These are phyloP conservation scores for Colletotrichum zoysiae DNA, from an alignment of 2,329 filamentous ascomycete species.

Conservation along the genomic window DNA sequence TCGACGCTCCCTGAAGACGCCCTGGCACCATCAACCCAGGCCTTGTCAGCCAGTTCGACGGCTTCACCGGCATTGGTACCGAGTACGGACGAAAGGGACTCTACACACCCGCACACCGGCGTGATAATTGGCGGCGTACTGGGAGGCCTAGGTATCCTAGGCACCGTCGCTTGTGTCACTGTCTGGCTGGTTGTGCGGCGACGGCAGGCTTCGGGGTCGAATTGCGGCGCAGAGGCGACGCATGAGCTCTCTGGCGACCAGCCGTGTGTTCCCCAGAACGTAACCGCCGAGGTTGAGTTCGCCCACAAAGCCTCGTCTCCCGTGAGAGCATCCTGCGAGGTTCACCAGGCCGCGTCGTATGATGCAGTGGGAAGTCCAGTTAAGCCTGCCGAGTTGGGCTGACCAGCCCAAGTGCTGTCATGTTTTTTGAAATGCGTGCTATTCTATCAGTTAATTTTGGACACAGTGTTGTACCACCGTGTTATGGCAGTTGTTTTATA, in stretches of 20 bases:
- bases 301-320: slow-evolving; percentile 6
- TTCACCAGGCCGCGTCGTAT: neutral
- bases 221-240: neutral
- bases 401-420: neutral
- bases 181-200: slow-evolving; percentile 19
- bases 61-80: neutral
- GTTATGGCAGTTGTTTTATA: neutral
- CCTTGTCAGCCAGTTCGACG: neutral
- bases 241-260: slow-evolving; percentile 11
- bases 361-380: slow-evolving; percentile 9
- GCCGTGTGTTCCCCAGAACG: neutral
- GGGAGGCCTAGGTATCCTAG: slow-evolving; percentile 18
- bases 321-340: neutral
- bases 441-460: neutral
- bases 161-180: slow-evolving; percentile 11
- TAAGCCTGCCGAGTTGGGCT: slow-evolving; percentile 31
- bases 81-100: neutral
- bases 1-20: neutral
- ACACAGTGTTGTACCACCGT: too few relatives aligned
- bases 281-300: neutral
- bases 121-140: slow-evolving; percentile 31
- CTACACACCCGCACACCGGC: neutral
- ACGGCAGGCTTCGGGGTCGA: neutral
- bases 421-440: neutral
- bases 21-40: neutral